Base-by-base conservation (phyloP, 768 basidiomycete species). In the Leccinum broughii region DNA sequence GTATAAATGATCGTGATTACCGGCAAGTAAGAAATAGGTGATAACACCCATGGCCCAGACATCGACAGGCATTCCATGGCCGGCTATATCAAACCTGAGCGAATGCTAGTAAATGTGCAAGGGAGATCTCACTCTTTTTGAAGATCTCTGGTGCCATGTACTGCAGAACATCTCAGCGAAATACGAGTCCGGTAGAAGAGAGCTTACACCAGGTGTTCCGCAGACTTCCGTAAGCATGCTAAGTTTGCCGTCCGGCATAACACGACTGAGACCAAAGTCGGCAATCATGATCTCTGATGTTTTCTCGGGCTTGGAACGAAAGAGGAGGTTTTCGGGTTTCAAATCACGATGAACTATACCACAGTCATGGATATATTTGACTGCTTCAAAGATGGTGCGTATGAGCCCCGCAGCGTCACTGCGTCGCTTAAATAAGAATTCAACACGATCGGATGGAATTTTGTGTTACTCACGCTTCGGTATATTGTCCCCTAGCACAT, bases 11-110 rank as follows among this genome's bases (percentile, higher is more conserved):
- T 9, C 3, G 28, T 41, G 59, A 69, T 20, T 62, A 71, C 85
- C 87, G 55, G 87, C 88, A 28, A 98, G 87, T 4, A 98, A 79
- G 87, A 97, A 97, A 77, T 98, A 98, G 13, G 96, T 92, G 74
- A 99, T 95, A 53, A 99, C 96, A 41, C 96, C 96, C 85, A 98
- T 95, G 1, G 96, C 95, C 95, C 94, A 95, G 57, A 96, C 77
- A 68, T 96, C 96, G 17, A 97, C 95, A 9, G 95, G 95, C 76
- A 92, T 97, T 46, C 90, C 85, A 68, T 99, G 96, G 4, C 96
- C 96, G 57, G 87, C 90, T 91, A 69, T 32, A 56, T 49, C 9
- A 28, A 30, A 17, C 14, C 28, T 64, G 54, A 64, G 46, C 48
- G 34, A 48, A 41, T 58, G 24, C 8, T 7, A 8, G n/a, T 51